Conservation (phyloP, 805 yeast genomes). For the Candida chauliodis region DNA sequence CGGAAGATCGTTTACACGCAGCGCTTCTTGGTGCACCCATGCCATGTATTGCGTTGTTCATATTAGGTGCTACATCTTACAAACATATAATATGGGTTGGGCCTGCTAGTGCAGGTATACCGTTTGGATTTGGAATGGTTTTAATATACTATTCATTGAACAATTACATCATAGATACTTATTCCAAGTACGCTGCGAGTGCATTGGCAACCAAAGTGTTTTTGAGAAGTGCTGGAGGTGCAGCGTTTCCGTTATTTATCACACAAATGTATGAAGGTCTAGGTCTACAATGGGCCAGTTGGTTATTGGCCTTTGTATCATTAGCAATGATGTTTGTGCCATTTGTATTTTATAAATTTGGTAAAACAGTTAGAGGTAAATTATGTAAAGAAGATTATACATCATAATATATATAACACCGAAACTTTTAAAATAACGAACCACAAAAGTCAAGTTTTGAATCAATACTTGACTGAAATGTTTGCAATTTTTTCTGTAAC, state of each 20-base stretch:
- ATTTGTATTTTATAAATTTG: slow-evolving; percentile 65
- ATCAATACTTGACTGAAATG: slow-evolving; percentile 18
- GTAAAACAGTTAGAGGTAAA: slow-evolving; percentile 57
- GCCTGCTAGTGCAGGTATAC: slow-evolving; percentile 56
- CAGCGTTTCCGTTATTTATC: slow-evolving; percentile 80
- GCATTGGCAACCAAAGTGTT: slow-evolving; percentile 82
- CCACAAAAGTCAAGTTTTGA: neutral
- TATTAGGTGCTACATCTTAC: slow-evolving; percentile 74
- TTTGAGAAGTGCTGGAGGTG: slow-evolving; percentile 80
- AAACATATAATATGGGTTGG: slow-evolving; percentile 66
- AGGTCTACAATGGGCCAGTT: slow-evolving; percentile 79
- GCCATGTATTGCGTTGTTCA: slow-evolving; percentile 76
- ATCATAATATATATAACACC: neutral
- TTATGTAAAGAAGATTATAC: slow-evolving; percentile 51
- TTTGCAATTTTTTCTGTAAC: slow-evolving; percentile 46
- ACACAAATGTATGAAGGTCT: slow-evolving; percentile 73
- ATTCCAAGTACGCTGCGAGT: slow-evolving; percentile 75
- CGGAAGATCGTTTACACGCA: slow-evolving; percentile 77
- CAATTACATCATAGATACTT: slow-evolving; percentile 87
- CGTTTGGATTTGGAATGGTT: slow-evolving; percentile 62
- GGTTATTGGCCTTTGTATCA: slow-evolving; percentile 72
- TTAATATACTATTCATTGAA: slow-evolving; percentile 56
- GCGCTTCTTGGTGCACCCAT: slow-evolving; percentile 82
- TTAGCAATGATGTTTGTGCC: slow-evolving; percentile 76
- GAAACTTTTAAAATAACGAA: neutral